A percentile compares a stretch with the other conserved stretches of the same genome.
Conservation (phyloP, 768 basidiomycete species). For the Coprinopsis cinerea region DNA sequence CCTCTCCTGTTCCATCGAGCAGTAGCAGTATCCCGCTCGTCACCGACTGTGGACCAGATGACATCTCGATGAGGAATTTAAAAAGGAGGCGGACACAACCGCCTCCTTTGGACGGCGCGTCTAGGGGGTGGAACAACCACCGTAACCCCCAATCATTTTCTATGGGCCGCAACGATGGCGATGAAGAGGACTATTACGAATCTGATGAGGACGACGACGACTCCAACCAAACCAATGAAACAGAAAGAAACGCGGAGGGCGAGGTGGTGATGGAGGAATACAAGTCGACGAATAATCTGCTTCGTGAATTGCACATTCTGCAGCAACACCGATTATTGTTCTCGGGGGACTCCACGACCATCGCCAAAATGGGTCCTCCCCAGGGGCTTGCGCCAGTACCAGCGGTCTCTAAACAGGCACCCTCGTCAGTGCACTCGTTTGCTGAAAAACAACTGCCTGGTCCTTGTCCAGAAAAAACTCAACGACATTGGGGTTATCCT, state of each 20-base stretch:
- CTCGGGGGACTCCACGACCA: too few relatives aligned
- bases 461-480: too few relatives aligned
- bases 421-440: not conserved
- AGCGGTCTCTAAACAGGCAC: not conserved
- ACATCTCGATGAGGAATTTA: slow-evolving; percentile 24
- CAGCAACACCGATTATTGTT: slow-evolving; percentile 59
- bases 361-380: too few relatives aligned
- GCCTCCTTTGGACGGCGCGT: slow-evolving; percentile 47
- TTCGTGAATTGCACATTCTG: slow-evolving; percentile 66
- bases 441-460: too few relatives aligned
- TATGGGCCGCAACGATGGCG: slow-evolving; percentile 23
- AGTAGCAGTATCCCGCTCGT: slow-evolving; percentile 12
- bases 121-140: slow-evolving; percentile 44
- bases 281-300: slow-evolving; percentile 54
- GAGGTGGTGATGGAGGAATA: slow-evolving; percentile 36
- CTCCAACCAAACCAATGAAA: slow-evolving; percentile 1
- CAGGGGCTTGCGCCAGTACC: too few relatives aligned
- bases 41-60: slow-evolving; percentile 21
- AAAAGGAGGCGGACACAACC: slow-evolving; percentile 53
- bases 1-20: slow-evolving; percentile 34
- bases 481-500: not conserved
- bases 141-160: too few relatives aligned
- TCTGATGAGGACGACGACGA: slow-evolving; percentile 18
- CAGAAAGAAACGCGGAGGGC: too few relatives aligned
- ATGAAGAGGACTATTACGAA: slow-evolving; percentile 26